phyloP scores from a whole-genome alignment of 108 stramenopile genomes.

The Skeletonema menzelii region DNA sequence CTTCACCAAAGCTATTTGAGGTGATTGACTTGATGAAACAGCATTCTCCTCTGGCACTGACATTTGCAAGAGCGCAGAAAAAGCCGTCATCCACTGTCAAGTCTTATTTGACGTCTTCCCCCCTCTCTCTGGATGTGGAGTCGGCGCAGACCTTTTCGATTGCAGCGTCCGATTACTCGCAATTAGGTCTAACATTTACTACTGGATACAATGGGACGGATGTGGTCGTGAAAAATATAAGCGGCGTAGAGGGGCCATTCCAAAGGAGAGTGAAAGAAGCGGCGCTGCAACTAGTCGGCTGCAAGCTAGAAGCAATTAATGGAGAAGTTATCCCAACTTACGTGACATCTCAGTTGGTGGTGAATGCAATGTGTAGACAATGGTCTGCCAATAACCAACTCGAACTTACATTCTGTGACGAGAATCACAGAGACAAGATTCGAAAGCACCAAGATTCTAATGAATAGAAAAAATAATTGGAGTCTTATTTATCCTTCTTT shows the following conservation, averaged over 20 bases:
- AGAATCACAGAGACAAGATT: conserved; percentile 33
- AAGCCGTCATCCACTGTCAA: conserved; percentile 33
- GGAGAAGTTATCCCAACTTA: conserved; percentile 82
- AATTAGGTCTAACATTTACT: conserved; percentile 70
- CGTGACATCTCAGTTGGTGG: conserved; percentile 66
- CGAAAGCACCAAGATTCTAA: conserved; percentile 7
- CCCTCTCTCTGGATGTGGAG: conserved; percentile 49
- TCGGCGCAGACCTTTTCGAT: conserved; percentile 70
- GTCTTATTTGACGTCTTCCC: conserved; percentile 35
- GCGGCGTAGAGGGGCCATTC: conserved; percentile 67
- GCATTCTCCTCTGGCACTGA: conserved; percentile 76
- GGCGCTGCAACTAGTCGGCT: conserved; percentile 33
- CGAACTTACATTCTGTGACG: conserved; percentile 74
- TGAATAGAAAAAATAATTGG: neutral
- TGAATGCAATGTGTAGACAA: conserved; percentile 71
- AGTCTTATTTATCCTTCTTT: neutral
- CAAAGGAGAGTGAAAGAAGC: conserved; percentile 51
- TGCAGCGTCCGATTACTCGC: conserved; percentile 47
- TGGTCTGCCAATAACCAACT: conserved; percentile 68
- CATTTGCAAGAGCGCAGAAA: conserved; percentile 77
- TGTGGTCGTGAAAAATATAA: conserved; percentile 69
- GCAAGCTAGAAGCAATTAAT: conserved; percentile 70
- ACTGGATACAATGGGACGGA: conserved; percentile 41
- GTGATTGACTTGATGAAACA: conserved; percentile 61
- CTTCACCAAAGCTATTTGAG: conserved; percentile 46